Percentiles rank a stretch among this genome's conserved stretches.
Conservation (phyloP, 805 yeast species). For the Kazachstania taianensis region DNA sequence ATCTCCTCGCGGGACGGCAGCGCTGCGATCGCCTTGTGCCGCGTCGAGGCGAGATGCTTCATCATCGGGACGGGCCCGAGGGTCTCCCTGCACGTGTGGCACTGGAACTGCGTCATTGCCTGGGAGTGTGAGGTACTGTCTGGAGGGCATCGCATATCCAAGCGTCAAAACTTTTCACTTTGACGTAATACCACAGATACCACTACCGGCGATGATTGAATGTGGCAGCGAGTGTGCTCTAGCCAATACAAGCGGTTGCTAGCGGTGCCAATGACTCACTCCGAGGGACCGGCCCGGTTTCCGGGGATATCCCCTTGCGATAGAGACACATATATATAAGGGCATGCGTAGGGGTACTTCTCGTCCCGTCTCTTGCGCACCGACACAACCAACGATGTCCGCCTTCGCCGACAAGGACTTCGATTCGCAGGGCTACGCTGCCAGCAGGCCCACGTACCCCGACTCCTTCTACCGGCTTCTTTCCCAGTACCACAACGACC, state of each 20-base stretch:
- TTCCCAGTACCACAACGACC: conserved; percentile 31
- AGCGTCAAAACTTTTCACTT: too few species aligned
- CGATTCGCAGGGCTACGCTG: conserved; percentile 42
- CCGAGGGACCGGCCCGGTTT: too few species aligned
- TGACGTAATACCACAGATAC: too few species aligned
- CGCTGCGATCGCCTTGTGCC: conserved; percentile 41
- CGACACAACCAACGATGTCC: conserved; percentile 36
- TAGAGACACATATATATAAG: too few species aligned
- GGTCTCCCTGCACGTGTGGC: conserved; percentile 37
- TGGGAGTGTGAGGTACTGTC: too few species aligned
- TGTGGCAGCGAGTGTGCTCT: too few species aligned
- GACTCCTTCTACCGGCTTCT: conserved; percentile 36
- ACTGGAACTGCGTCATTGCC: conserved; percentile 26
- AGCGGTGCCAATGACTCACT: too few species aligned
- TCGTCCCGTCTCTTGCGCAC: neutral
- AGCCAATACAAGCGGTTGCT: too few species aligned
- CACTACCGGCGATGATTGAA: too few species aligned
- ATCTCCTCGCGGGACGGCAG: conserved; percentile 32
- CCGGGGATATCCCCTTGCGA: too few species aligned
- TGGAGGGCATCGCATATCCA: too few species aligned
- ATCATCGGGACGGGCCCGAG: conserved; percentile 34
- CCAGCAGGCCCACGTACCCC: conserved; percentile 63
- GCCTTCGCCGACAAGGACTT: conserved; percentile 48
- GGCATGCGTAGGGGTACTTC: too few species aligned
- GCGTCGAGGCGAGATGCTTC: conserved; percentile 42